phyloP scores from a whole-genome alignment of 75 land plant species.

The Larix kaempferi region DNA sequence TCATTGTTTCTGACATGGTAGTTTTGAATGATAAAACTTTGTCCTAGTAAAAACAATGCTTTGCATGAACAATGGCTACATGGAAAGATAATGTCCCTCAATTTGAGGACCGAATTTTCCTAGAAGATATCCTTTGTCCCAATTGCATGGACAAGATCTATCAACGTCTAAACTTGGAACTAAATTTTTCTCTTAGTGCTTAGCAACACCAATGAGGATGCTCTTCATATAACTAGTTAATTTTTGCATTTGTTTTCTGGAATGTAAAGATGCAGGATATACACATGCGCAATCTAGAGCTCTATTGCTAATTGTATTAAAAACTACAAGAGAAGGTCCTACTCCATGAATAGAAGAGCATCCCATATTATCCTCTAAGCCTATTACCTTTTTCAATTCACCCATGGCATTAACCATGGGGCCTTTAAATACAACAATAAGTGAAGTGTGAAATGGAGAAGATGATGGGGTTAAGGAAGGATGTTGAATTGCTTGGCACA shows the following conservation, averaged over 20 bases:
- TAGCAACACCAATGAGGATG: conserved; percentile 22
- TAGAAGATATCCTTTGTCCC: not conserved
- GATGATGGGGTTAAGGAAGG: conserved; percentile 73
- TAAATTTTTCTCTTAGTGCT: not conserved
- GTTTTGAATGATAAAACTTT: not conserved
- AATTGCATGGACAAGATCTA: not conserved
- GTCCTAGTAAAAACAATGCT: not conserved
- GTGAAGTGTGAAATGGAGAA: conserved; percentile 75
- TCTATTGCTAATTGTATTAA: conserved; percentile 68
- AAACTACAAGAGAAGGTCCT: conserved; percentile 79
- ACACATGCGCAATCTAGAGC: conserved; percentile 70
- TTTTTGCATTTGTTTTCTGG: conserved; percentile 63
- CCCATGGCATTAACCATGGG: conserved; percentile 32
- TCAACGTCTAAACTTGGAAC: not conserved
- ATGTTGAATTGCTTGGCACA: conserved; percentile 83
- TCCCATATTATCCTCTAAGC: conserved; percentile 66
- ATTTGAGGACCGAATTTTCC: not conserved
- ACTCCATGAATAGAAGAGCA: conserved; percentile 89
- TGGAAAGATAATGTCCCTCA: not conserved
- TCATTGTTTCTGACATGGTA: not conserved
- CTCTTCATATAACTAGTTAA: conserved; percentile 55
- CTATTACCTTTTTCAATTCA: conserved; percentile 28
- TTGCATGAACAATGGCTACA: not conserved
- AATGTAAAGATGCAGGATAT: conserved; percentile 79
- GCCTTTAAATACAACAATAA: conserved; percentile 77